These are phyloP conservation scores for Camellia oleifera DNA, from an alignment of 179 eudicot genomes.

Conservation along the genomic window DNA sequence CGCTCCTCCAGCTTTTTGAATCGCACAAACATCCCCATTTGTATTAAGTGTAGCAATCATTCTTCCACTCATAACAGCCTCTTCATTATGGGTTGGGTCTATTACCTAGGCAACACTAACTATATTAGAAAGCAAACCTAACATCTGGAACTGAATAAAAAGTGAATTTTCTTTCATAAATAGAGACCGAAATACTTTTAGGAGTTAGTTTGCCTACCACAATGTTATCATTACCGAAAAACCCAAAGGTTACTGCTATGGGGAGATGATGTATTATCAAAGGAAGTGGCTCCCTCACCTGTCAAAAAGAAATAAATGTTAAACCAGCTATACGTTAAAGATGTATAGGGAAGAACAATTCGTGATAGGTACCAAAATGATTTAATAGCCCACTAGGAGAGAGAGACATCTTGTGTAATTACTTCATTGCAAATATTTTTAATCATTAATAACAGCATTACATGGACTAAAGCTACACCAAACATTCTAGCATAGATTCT, in stretches of 20 bases:
- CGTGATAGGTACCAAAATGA: too few relatives aligned
- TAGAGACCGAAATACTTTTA: slow-evolving; percentile 6
- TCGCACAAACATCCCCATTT: slow-evolving; percentile 84
- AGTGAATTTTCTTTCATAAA: neutral
- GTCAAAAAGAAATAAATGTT: slow-evolving; percentile 18
- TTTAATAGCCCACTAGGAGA: neutral
- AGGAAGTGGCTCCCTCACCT: slow-evolving; percentile 87
- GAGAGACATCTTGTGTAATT: neutral
- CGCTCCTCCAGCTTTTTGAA: slow-evolving; percentile 89
- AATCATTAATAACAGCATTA: neutral
- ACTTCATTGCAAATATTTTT: neutral
- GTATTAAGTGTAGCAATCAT: slow-evolving; percentile 74
- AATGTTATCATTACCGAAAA: slow-evolving; percentile 55
- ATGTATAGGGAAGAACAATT: neutral
- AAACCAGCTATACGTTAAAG: neutral
- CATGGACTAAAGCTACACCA: neutral
- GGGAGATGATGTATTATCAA: slow-evolving; percentile 91
- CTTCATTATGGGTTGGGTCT: slow-evolving; percentile 79
- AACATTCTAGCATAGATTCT: neutral
- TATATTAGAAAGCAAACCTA: neutral
- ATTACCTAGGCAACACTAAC: slow-evolving; percentile 44
- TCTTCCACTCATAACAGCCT: slow-evolving; percentile 78
- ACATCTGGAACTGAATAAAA: neutral
- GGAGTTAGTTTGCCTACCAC: slow-evolving; percentile 49
- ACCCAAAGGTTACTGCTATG: slow-evolving; percentile 85